phyloP scores from a whole-genome alignment of 208 protist genomes.

The Leishmania amazonensis region DNA sequence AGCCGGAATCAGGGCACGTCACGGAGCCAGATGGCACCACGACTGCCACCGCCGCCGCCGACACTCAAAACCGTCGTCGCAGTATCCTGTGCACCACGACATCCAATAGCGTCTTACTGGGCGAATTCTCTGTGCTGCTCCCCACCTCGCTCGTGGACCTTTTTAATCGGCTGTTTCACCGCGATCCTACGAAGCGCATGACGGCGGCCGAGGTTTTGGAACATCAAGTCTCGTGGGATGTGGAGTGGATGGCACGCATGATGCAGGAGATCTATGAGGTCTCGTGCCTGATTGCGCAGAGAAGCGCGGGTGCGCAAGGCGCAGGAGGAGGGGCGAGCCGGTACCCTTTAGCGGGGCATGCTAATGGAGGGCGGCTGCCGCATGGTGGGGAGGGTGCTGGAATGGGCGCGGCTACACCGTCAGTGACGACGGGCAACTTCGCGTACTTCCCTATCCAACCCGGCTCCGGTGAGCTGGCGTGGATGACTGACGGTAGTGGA shows the following conservation, averaged over 20 bases:
- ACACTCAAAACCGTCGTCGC: slow-evolving; percentile 19
- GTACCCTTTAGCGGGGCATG: neutral
- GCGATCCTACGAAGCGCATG: slow-evolving; percentile 73
- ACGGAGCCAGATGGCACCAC: slow-evolving; percentile 1
- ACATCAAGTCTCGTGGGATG: slow-evolving; percentile 78
- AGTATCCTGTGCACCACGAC: slow-evolving; percentile 51
- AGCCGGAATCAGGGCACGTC: neutral
- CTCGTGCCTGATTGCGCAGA: slow-evolving; percentile 20
- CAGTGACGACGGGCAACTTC: neutral
- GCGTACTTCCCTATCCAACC: neutral
- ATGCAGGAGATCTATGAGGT: slow-evolving; percentile 53
- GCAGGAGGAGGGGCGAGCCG: slow-evolving; percentile 1
- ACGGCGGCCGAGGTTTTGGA: slow-evolving; percentile 70
- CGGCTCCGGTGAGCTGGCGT: neutral
- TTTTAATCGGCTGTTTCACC: slow-evolving; percentile 67
- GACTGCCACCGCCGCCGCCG: neutral
- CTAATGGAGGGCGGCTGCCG: neutral
- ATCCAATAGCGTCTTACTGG: slow-evolving; percentile 39
- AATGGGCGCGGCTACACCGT: neutral
- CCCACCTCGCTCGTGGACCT: slow-evolving; percentile 72
- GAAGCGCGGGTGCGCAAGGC: slow-evolving; percentile 13
- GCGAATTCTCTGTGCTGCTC: slow-evolving; percentile 41
- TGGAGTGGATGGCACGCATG: slow-evolving; percentile 76
- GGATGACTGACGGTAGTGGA: neutral
- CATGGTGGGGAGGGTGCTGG: neutral